Conservation (phyloP, 2,329 filamentous ascomycete species). For the Pyrenophora tritici-repentis region DNA sequence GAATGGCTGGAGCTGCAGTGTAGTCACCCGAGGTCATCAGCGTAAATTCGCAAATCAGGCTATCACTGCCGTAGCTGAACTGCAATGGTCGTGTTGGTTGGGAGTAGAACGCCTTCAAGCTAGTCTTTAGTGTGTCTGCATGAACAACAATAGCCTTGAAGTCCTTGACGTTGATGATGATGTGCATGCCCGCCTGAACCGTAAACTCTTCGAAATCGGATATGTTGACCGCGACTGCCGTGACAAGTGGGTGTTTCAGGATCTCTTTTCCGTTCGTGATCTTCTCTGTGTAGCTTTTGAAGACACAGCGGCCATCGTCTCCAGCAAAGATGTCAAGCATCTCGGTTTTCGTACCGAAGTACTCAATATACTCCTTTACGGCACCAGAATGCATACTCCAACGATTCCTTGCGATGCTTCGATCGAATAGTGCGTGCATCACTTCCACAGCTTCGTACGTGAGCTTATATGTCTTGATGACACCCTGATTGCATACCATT, state of each 20-base stretch:
- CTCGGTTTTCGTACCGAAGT: slow-evolving; percentile 80
- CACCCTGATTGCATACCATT: slow-evolving; percentile 74
- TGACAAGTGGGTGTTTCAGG: slow-evolving; percentile 79
- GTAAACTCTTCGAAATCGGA: slow-evolving; percentile 77
- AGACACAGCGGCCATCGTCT: slow-evolving; percentile 70
- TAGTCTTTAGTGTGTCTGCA: slow-evolving; percentile 70
- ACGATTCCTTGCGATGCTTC: slow-evolving; percentile 66
- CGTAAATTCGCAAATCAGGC: slow-evolving; percentile 75
- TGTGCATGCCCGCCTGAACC: slow-evolving; percentile 75
- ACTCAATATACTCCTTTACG: slow-evolving; percentile 75
- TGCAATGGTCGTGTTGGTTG: slow-evolving; percentile 73
- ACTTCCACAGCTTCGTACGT: slow-evolving; percentile 76
- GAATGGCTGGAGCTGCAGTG: slow-evolving; percentile 42
- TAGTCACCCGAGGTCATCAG: slow-evolving; percentile 79
- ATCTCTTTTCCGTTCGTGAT: slow-evolving; percentile 73
- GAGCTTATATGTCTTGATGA: slow-evolving; percentile 77
- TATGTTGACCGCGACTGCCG: slow-evolving; percentile 75
- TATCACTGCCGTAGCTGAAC: slow-evolving; percentile 70
- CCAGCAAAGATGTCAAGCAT: slow-evolving; percentile 75
- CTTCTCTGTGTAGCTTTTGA: slow-evolving; percentile 83
- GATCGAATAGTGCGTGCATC: slow-evolving; percentile 76
- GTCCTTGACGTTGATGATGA: slow-evolving; percentile 81
- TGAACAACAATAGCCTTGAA: slow-evolving; percentile 80
- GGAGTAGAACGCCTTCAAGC: slow-evolving; percentile 71
- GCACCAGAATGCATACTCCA: slow-evolving; percentile 76